Conservation (phyloP, 441 rosid species). For the Adansonia grandidieri region DNA sequence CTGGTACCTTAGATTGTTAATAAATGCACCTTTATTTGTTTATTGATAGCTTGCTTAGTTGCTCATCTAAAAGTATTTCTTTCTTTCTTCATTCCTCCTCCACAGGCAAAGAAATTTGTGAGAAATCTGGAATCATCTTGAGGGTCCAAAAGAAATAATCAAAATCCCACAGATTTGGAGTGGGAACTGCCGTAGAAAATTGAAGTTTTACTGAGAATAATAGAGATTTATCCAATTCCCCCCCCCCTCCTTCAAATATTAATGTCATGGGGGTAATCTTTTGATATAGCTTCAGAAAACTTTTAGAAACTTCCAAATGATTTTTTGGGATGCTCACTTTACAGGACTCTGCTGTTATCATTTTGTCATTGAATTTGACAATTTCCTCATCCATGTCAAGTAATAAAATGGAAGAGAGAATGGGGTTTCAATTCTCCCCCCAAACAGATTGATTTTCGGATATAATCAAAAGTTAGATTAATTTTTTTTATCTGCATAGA, state of each 20-base stretch:
- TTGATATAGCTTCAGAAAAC: background rate
- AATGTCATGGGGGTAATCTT: background rate
- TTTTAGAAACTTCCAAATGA: background rate
- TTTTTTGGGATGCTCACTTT: background rate
- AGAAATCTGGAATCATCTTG: conserved; percentile 62
- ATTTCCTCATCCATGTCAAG: background rate
- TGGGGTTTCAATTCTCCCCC: background rate
- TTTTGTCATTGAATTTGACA: background rate
- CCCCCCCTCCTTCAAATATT: background rate
- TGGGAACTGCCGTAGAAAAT: conserved; percentile 20
- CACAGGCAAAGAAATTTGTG: conserved; percentile 84
- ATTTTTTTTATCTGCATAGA: no score
- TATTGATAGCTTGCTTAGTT: background rate
- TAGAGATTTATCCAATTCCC: conserved; percentile 15
- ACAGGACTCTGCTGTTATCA: background rate
- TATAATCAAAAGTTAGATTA: no score
- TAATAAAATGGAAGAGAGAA: background rate
- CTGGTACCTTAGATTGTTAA: background rate
- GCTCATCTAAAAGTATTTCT: background rate
- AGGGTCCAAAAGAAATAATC: conserved; percentile 28
- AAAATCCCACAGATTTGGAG: conserved; percentile 13
- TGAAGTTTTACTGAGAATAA: conserved; percentile 32
- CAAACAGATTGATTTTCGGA: no score
- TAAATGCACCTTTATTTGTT: background rate
- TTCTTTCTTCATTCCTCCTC: conserved; percentile 14